Evolutionary conservation across 1,284 basidiomycete genomes (phyloP), one percentile per base, ranked within the genome.

Genomic region (Ceratobasidium sp.): DNA sequence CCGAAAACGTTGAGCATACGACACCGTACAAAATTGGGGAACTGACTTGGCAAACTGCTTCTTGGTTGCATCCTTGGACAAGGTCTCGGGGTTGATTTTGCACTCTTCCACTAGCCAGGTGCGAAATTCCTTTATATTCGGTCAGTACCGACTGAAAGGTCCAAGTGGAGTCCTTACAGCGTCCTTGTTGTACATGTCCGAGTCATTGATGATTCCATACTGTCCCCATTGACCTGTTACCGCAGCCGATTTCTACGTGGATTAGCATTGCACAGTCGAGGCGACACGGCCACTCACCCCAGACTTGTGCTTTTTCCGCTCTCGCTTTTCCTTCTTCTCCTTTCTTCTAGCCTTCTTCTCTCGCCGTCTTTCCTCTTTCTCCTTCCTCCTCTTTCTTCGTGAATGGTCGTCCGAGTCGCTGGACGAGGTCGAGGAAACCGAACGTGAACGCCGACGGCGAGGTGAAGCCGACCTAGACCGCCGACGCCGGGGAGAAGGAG

Each of bases 51-150:
- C 83, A 79, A 96, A 96, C 76, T 94, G 90, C 76, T 94, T 94
- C 81, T 89, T 90, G 74, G 87, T 89, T 76, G 91, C 90, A 46
- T 94, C 92, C 78, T 93, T 94, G 4, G 90, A 85, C 53, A 94
- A 83, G 1, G 89, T 90, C 81, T 96, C 94, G 0, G 93, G 92
- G 79, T 96, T 96, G 76, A 94, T 84, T 79, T 90, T 92, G 59
- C 90, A 88, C 79, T 96, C 94, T 78, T 96, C 94, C 18, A 96
- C 87, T 8, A 96, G 86, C 94, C 94, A 97, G 1, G 92, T 88
- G 69, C 92, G 86, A 80, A 95, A 96, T 81, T 96, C 94, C 76
- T 89, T 59, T 12, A n/a, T 9, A 50, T n/a, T 70, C n/a, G 57
- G 28, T 50, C 8, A 58, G 53, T 18, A 34, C 18, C 28, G n/a